phyloP scores from a whole-genome alignment of 139 green algal genomes.

The Haematococcus sp. region DNA sequence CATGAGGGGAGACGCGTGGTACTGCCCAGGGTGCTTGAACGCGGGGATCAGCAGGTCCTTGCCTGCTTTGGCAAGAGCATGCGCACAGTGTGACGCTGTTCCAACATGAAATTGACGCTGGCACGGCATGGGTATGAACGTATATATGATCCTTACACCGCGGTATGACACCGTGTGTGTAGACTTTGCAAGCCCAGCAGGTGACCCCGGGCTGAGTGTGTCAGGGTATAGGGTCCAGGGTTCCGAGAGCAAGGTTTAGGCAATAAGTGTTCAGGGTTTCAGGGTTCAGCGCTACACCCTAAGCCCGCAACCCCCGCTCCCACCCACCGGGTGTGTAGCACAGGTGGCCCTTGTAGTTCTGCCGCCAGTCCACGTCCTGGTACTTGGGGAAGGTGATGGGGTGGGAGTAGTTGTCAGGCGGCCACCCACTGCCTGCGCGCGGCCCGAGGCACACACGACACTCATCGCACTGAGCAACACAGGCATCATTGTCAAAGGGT shows the following conservation, averaged over 20 bases:
- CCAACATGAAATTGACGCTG: too few species aligned
- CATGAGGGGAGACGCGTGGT: neutral
- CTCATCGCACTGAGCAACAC: too few species aligned
- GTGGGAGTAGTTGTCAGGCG: slow-evolving; percentile 13
- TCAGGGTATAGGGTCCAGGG: too few species aligned
- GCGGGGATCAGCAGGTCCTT: slow-evolving; percentile 42
- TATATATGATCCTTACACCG: too few species aligned
- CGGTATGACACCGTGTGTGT: slow-evolving; percentile 39
- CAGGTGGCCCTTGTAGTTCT: slow-evolving; percentile 18
- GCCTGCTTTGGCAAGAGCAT: too few species aligned
- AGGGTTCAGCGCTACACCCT: too few species aligned
- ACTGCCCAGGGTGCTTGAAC: slow-evolving; percentile 10
- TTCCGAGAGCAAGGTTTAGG: neutral
- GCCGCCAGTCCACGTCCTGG: slow-evolving; percentile 8
- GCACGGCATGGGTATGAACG: too few species aligned
- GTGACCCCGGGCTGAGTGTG: too few species aligned
- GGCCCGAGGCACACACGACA: too few species aligned
- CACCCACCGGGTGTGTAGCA: slow-evolving; percentile 30
- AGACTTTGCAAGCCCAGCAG: slow-evolving; percentile 28
- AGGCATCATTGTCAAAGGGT: too few species aligned
- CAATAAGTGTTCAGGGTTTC: neutral
- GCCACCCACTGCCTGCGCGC: slow-evolving; percentile 1
- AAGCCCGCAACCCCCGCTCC: neutral
- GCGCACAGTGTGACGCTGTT: too few species aligned
- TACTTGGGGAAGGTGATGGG: neutral